phyloP scores from a whole-genome alignment of 164 flowering plant genomes.

The Warburgia ugandensis region DNA sequence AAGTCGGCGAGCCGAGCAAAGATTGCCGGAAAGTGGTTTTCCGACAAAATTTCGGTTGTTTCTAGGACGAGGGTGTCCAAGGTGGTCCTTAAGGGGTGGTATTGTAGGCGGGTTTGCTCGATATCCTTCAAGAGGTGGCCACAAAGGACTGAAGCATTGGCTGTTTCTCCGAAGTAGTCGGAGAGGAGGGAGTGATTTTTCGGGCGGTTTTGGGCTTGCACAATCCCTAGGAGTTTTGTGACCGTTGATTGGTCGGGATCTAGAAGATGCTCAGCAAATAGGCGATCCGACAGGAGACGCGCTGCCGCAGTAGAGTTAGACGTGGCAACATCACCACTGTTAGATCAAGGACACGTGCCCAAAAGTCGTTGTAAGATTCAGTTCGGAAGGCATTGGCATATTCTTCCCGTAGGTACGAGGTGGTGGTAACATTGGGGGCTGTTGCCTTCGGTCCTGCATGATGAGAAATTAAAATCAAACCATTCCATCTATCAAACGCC shows the following conservation, averaged over 20 bases:
- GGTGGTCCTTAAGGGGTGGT: slow-evolving; percentile 28
- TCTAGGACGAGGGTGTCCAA: too few relatives aligned
- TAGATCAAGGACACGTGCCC: too few relatives aligned
- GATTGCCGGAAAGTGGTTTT: slow-evolving; percentile 8
- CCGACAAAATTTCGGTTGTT: neutral
- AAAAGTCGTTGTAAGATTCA: too few relatives aligned
- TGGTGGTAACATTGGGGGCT: too few relatives aligned
- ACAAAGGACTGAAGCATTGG: slow-evolving; percentile 52
- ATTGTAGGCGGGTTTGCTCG: slow-evolving; percentile 27
- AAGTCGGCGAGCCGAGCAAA: slow-evolving; percentile 20
- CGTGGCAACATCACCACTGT: slow-evolving; percentile 15
- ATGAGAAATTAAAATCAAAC: too few relatives aligned
- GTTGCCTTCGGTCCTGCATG: too few relatives aligned
- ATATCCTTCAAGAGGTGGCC: slow-evolving; percentile 39
- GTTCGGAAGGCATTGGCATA: too few relatives aligned
- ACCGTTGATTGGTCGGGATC: slow-evolving; percentile 62
- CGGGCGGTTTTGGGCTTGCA: slow-evolving; percentile 15
- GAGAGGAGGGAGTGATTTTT: slow-evolving; percentile 22
- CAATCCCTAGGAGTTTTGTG: slow-evolving; percentile 21
- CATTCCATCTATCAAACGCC: too few relatives aligned
- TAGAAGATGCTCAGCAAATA: slow-evolving; percentile 46
- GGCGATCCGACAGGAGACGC: slow-evolving; percentile 60
- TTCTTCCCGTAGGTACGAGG: too few relatives aligned
- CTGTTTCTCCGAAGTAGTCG: slow-evolving; percentile 54
- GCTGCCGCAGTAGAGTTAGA: slow-evolving; percentile 29